Evolutionary conservation across 768 basidiomycete species (phyloP).

Genomic region (Krasilnikovozyma curviuscula): DNA sequence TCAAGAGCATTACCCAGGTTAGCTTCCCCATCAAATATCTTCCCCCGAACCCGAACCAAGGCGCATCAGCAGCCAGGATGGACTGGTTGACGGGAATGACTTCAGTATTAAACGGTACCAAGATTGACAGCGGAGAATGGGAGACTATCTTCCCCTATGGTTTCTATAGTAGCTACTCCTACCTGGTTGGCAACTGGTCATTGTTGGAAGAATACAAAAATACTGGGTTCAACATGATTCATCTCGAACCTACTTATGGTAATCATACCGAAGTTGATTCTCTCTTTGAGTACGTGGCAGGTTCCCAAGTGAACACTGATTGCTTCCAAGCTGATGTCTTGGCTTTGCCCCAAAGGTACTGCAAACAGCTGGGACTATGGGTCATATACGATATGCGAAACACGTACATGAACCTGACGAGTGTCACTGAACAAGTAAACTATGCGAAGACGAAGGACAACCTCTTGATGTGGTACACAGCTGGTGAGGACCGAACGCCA

Average conservation of each 20-base stretch:
- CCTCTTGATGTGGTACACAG: too few species aligned
- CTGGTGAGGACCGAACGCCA: too few species aligned
- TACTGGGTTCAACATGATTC: slow-evolving; percentile 38
- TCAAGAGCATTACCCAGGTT: too few species aligned
- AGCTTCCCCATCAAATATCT: too few species aligned
- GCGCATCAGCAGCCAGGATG: too few species aligned
- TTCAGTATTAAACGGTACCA: too few species aligned
- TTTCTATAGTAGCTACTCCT: slow-evolving; percentile 45
- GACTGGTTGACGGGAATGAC: too few species aligned
- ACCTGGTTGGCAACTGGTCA: slow-evolving; percentile 30
- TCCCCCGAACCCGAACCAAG: too few species aligned
- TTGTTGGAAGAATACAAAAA: slow-evolving; percentile 31
- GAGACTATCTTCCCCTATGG: slow-evolving; percentile 45
- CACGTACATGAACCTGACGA: slow-evolving; percentile 46
- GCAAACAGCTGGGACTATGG: slow-evolving; percentile 45
- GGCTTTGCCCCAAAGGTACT: too few species aligned
- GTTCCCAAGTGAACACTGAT: too few species aligned
- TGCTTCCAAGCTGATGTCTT: too few species aligned
- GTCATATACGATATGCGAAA: slow-evolving; percentile 72
- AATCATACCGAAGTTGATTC: slow-evolving; percentile 39
- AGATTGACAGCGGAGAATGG: too few species aligned
- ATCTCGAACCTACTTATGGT: slow-evolving; percentile 47
- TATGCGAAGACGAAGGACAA: slow-evolving; percentile 46
- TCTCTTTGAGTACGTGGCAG: slow-evolving; percentile 51
- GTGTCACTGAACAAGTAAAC: slow-evolving; percentile 51